phyloP scores from a whole-genome alignment of 331 rosid genomes.

The Stylosanthes scabra region DNA sequence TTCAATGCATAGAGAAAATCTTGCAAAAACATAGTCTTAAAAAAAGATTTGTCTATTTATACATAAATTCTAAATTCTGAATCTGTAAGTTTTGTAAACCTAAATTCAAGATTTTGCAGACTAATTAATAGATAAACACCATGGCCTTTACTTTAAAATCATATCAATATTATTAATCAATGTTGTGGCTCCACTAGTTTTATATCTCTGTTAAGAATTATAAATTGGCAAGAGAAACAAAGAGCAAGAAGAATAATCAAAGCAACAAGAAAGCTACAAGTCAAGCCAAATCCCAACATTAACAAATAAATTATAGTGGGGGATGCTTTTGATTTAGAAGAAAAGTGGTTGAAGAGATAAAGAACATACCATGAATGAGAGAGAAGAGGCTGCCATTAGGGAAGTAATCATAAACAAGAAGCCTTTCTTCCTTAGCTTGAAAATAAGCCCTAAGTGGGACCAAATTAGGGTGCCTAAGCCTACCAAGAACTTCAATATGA shows the following conservation, averaged over 20 bases:
- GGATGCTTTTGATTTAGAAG: not conserved
- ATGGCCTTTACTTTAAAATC: not conserved
- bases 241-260: not conserved
- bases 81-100: too few species aligned
- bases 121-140: not conserved
- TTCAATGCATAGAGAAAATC: too few species aligned
- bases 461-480: conserved; percentile 78
- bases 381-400: conserved; percentile 99
- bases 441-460: conserved; percentile 95
- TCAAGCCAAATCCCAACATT: not conserved
- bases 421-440: conserved; percentile 94
- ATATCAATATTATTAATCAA: not conserved
- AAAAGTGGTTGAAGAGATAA: not conserved
- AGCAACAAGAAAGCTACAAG: not conserved
- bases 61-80: too few species aligned
- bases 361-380: conserved; percentile 76
- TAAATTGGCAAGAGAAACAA: not conserved
- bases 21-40: too few species aligned
- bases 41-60: too few species aligned
- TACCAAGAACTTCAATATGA: conserved; percentile 75
- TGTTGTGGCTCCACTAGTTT: not conserved
- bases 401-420: conserved; percentile 88
- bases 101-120: too few species aligned
- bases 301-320: not conserved
- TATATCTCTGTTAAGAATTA: not conserved